Base-by-base conservation (phyloP, 2,329 filamentous ascomycete species). In the Parastagonospora avenae region DNA sequence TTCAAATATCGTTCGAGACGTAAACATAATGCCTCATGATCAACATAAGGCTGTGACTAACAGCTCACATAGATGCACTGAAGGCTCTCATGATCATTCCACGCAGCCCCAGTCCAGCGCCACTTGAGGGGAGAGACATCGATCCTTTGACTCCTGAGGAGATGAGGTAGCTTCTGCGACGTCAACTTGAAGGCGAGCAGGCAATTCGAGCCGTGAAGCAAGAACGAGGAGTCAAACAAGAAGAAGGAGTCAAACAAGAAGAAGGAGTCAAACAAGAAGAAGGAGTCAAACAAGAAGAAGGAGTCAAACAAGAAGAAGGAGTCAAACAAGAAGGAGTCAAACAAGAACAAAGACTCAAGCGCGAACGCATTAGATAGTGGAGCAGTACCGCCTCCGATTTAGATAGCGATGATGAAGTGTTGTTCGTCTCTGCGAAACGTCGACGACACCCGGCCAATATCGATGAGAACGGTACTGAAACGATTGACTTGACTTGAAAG, bases 41-140 rank as follows among this genome's bases (percentile, higher is more conserved):
- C 8, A 8, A 9, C 5, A 28, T 2, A 15, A 10, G 15, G 11
- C 11, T 37, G 4, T 29, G 5, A 7, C 12, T 30, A 12, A 24
- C 11, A 12, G 1, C 9, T 15, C 8, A 4, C 11, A 16, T 14
- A 67, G 63, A 48, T 33, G 60, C 60, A 1, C 58, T 76, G 1
- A 63, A 74, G 48, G 56, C 64, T 1, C 60, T 75, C 2, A 36
- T 64, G 4, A 54, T 76, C 30, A 64, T 76, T 12, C 64, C 62
- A 3, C 61, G 66, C 9, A 62, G 48, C 1, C 67, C 66, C 1
- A 65, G 53, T 9, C 72, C 68, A 1, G 37, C 58, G 1, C 61
- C 56, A 0, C 48, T 62, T 1, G 55, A 64, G 11, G 52, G 62
- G 4, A 45, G 57, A 35, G 53, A 60, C 16, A 7, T 59, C 2